Conservation (phyloP, 331 rosid genomes). For the Cucumis variabilis region DNA sequence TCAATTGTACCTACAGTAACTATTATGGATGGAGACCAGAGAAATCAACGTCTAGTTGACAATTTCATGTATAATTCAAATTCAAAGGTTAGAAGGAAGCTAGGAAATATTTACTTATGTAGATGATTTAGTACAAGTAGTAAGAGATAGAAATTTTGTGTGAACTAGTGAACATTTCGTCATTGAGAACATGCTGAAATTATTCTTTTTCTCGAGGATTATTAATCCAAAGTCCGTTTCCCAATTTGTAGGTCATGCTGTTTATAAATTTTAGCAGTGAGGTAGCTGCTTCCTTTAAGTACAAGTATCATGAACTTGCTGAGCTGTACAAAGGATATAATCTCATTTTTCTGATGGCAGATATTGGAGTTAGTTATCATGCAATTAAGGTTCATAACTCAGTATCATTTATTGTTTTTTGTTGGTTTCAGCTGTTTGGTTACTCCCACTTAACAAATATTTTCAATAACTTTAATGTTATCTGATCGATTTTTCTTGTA, state of each 20-base stretch:
- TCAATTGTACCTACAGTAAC: slow-evolving; percentile 67
- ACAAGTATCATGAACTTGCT: slow-evolving; percentile 76
- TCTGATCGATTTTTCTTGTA: slow-evolving; percentile 30
- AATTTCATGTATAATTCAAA: slow-evolving; percentile 64
- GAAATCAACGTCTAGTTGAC: slow-evolving; percentile 65
- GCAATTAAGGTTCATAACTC: slow-evolving; percentile 78
- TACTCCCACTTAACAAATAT: neutral
- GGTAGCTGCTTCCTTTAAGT: slow-evolving; percentile 57
- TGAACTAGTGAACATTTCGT: neutral
- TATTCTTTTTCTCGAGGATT: neutral
- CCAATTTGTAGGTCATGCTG: slow-evolving; percentile 76
- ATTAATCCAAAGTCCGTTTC: slow-evolving; percentile 13
- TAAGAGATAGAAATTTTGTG: neutral
- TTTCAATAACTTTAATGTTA: neutral
- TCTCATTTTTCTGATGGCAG: slow-evolving; percentile 80
- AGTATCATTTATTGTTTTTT: neutral
- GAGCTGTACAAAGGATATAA: slow-evolving; percentile 61
- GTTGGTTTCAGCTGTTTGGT: slow-evolving; percentile 11
- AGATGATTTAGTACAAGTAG: neutral
- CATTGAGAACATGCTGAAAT: neutral
- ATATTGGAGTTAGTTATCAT: slow-evolving; percentile 70
- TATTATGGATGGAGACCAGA: slow-evolving; percentile 65
- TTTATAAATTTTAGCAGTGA: slow-evolving; percentile 71
- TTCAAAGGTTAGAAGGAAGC: slow-evolving; percentile 60
- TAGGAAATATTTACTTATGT: neutral